These are phyloP conservation scores for Globisporangium barbulae DNA, from an alignment of 352 stramenopile species.

Conservation along the genomic window DNA sequence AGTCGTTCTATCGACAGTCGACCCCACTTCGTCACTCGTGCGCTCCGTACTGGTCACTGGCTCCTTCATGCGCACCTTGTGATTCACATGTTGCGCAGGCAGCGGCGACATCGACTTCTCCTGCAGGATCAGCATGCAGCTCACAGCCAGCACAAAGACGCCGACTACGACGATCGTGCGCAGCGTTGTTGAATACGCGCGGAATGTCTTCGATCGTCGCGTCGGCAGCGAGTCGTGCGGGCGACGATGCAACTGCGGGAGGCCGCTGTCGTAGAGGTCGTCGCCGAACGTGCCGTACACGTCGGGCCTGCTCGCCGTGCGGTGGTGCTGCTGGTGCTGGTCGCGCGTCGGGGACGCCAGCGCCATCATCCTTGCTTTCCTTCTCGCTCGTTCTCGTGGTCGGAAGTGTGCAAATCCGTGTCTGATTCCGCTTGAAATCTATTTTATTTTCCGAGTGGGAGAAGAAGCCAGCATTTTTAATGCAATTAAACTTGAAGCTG, in stretches of 20 bases:
- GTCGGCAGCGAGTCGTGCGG: not conserved
- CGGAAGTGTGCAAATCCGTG: too few relatives aligned
- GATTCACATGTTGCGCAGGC: constrained; percentile 9
- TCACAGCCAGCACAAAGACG: constrained; percentile 24
- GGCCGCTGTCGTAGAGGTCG: not conserved
- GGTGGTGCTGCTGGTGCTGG: not conserved
- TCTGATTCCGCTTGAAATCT: too few relatives aligned
- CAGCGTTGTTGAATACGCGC: constrained; percentile 10
- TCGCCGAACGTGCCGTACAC: constrained; percentile 48
- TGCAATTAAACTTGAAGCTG: not conserved
- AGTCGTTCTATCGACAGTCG: not conserved
- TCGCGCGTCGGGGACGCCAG: constrained; percentile 1
- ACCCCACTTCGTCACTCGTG: not conserved
- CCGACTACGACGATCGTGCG: constrained; percentile 23
- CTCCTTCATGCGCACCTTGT: not conserved
- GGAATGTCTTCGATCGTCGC: not conserved
- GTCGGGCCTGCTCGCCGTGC: constrained; percentile 10
- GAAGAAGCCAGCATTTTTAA: too few relatives aligned
- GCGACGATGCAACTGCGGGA: not conserved
- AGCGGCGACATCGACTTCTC: constrained; percentile 37
- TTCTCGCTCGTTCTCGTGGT: not conserved
- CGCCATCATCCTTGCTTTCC: not conserved
- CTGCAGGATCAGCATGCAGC: constrained; percentile 22
- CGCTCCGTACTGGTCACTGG: not conserved
- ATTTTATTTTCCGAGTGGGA: too few relatives aligned